These are phyloP conservation scores for Crucihimalaya himalaica DNA, from an alignment of 345 rosid species.

Conservation along the genomic window DNA sequence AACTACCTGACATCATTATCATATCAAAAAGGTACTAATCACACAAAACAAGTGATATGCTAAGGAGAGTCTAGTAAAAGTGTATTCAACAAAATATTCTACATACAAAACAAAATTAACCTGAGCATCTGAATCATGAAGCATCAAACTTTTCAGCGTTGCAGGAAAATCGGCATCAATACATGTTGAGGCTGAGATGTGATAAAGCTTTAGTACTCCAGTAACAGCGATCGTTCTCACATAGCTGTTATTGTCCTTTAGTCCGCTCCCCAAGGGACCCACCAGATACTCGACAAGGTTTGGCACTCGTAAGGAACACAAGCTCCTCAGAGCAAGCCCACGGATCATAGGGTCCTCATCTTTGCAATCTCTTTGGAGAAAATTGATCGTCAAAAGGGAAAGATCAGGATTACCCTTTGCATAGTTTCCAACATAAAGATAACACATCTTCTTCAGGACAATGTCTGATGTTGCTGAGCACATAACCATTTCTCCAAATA, in stretches of 20 bases:
- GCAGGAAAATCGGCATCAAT: slow-evolving; percentile 85
- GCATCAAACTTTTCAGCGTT: slow-evolving; percentile 82
- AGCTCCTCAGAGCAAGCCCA: slow-evolving; percentile 89
- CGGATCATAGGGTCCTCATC: slow-evolving; percentile 97
- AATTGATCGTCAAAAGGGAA: slow-evolving; percentile 86
- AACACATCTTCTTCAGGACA: slow-evolving; percentile 98
- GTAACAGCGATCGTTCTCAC: slow-evolving; percentile 87
- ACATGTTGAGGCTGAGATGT: slow-evolving; percentile 80
- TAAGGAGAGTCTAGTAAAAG: background rate
- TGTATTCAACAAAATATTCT: background rate
- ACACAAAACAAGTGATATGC: background rate
- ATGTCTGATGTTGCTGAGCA: slow-evolving; percentile 98
- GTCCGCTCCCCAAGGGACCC: slow-evolving; percentile 83
- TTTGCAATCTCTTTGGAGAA: slow-evolving; percentile 95
- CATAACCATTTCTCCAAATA: slow-evolving; percentile 99
- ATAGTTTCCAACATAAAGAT: slow-evolving; percentile 93
- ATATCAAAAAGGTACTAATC: slow-evolving; percentile 15
- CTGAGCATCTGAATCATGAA: slow-evolving; percentile 83
- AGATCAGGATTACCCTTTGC: slow-evolving; percentile 97
- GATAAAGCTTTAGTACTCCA: slow-evolving; percentile 91
- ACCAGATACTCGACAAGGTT: slow-evolving; percentile 97
- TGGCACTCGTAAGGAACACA: slow-evolving; percentile 82
- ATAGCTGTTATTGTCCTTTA: slow-evolving; percentile 81
- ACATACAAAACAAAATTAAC: slow-evolving; percentile 43
- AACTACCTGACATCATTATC: slow-evolving; percentile 61